Evolutionary conservation across 140 eudicot species (phyloP).

Genomic region (Cichorium intybus): DNA sequence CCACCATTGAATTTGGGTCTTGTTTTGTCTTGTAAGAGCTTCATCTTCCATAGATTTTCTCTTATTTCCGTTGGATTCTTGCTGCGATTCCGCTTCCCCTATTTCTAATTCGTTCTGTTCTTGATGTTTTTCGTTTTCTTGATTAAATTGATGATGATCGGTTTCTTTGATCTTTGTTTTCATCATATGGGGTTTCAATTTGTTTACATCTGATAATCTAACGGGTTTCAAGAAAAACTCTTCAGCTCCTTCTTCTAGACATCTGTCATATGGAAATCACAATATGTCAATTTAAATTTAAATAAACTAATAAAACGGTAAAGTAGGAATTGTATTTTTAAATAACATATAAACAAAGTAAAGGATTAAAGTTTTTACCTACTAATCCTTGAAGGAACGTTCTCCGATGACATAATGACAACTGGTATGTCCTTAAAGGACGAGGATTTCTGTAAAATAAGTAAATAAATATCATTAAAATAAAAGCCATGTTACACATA

Average conservation of each 20-base stretch:
- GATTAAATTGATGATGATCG: conserved; percentile 20
- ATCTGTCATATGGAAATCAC: conserved; percentile 46
- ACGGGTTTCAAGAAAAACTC: conserved; percentile 92
- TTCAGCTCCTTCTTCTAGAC: conserved; percentile 94
- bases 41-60: conserved; percentile 73
- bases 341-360: neutral
- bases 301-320: conserved; percentile 1
- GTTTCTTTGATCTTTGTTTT: conserved; percentile 43
- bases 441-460: conserved; percentile 63
- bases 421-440: conserved; percentile 76
- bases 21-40: conserved; percentile 56
- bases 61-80: conserved; percentile 48
- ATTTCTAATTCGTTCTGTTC: conserved; percentile 5
- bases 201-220: conserved; percentile 72
- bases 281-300: neutral
- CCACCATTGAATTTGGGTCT: conserved; percentile 67
- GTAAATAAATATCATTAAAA: neutral
- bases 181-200: conserved; percentile 84
- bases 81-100: conserved; percentile 29
- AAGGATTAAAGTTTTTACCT: conserved; percentile 43
- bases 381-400: conserved; percentile 87
- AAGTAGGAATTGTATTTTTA: neutral
- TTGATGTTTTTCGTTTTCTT: conserved; percentile 17
- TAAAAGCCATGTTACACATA: neutral
- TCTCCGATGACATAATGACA: conserved; percentile 97